These are phyloP conservation scores for Podospora appendiculata DNA, from an alignment of 495 filamentous ascomycete genomes.

Conservation along the genomic window DNA sequence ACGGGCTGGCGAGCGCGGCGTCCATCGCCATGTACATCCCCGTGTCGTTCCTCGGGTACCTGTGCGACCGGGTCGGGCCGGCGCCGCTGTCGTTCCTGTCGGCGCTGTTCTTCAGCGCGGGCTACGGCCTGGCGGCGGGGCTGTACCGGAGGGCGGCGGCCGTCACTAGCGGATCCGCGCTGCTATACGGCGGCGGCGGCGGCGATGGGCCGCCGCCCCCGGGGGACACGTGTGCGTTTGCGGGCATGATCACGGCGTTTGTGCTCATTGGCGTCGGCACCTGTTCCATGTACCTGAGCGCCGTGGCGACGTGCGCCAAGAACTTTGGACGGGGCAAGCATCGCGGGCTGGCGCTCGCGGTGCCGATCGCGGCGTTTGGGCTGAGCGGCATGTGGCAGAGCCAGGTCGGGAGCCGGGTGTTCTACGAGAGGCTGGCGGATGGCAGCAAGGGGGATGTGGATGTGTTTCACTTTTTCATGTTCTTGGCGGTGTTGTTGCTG, in stretches of 20 bases:
- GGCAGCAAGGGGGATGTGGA: slow-evolving; percentile 70
- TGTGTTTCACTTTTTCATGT: slow-evolving; percentile 79
- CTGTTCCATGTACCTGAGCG: slow-evolving; percentile 74
- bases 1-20: slow-evolving; percentile 75
- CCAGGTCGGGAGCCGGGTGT: slow-evolving; percentile 72
- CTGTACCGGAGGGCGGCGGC: slow-evolving; percentile 61
- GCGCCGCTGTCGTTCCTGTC: slow-evolving; percentile 65
- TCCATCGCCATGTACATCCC: slow-evolving; percentile 84
- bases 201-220: not conserved
- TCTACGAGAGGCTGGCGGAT: slow-evolving; percentile 56
- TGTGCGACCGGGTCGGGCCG: slow-evolving; percentile 83
- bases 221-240: slow-evolving; percentile 46
- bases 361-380: slow-evolving; percentile 88
- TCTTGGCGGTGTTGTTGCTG: slow-evolving; percentile 60
- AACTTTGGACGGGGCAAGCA: slow-evolving; percentile 87
- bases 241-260: slow-evolving; percentile 79
- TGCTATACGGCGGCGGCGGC: no score
- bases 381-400: slow-evolving; percentile 92
- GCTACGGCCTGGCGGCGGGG: slow-evolving; percentile 77
- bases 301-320: slow-evolving; percentile 91
- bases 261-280: slow-evolving; percentile 74
- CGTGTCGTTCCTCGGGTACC: slow-evolving; percentile 78
- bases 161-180: slow-evolving; percentile 12
- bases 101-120: slow-evolving; percentile 63
- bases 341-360: slow-evolving; percentile 78